These are phyloP conservation scores for Ampelocalamus luodianensis DNA, from an alignment of 176 grass and related monocot genomes.

Conservation along the genomic window DNA sequence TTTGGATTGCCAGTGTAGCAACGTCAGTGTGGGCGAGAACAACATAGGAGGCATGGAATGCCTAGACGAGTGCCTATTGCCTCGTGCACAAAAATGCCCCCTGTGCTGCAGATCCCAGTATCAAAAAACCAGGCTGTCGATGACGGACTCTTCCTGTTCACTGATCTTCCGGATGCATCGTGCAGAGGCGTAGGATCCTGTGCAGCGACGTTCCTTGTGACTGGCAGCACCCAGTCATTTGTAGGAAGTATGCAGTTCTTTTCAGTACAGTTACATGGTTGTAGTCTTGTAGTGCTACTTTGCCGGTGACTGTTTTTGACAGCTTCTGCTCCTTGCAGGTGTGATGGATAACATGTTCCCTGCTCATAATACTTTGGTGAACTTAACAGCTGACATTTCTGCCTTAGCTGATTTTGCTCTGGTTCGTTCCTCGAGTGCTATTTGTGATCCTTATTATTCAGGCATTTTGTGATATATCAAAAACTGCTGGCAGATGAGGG, in stretches of 20 bases:
- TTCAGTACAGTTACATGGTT: neutral
- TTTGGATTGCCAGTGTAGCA: neutral
- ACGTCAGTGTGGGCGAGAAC: neutral
- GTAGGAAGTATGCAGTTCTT: slow-evolving; percentile 32
- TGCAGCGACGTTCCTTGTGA: slow-evolving; percentile 51
- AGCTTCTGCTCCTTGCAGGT: slow-evolving; percentile 31
- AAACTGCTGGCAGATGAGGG: slow-evolving; percentile 3
- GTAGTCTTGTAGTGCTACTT: neutral
- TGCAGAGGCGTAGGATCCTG: slow-evolving; percentile 33
- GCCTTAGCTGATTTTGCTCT: slow-evolving; percentile 37
- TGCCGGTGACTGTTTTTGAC: neutral
- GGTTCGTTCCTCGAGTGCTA: slow-evolving; percentile 2
- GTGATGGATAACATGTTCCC: slow-evolving; percentile 48
- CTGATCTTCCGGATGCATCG: slow-evolving; percentile 26
- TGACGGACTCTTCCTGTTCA: slow-evolving; percentile 31
- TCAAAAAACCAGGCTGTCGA: neutral
- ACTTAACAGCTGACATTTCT: slow-evolving; percentile 34
- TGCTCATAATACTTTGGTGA: slow-evolving; percentile 4
- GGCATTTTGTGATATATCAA: slow-evolving; percentile 18
- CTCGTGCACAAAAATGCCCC: slow-evolving; percentile 43
- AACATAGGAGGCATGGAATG: neutral
- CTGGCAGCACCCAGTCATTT: slow-evolving; percentile 51
- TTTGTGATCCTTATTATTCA: neutral
- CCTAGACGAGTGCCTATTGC: slow-evolving; percentile 5
- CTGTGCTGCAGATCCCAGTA: slow-evolving; percentile 44